Base-by-base conservation (phyloP, 2,329 filamentous ascomycete species). In the Colletotrichum lindemuthianum region DNA sequence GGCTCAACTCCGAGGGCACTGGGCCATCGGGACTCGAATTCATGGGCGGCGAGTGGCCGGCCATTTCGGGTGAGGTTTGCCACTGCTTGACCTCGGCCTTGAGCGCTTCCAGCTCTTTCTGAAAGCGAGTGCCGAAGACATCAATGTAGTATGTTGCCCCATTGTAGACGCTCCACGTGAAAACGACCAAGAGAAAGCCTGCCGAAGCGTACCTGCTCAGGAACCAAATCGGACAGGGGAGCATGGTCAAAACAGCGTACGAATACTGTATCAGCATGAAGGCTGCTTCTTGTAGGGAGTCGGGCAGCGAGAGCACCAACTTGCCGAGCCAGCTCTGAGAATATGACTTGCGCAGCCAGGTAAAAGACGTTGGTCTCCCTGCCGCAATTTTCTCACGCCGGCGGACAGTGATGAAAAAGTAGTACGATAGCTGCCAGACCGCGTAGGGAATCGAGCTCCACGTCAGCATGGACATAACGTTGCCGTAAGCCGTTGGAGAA, bases 61-160 rank as follows among this genome's bases (percentile, higher is more conserved):
- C 73, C 8, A 82, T 70, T 13, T 88, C 85, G 1, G 86, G 83
- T 37, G 79, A 84, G 66, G 81, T 84, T 76, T 97, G 93, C 92
- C 93, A 96, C 75, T 93, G 95, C 49, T 90, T 86, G 8, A 99
- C 93, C 73, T 99, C 96, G 59, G 88, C 88, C 78, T 91, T 94
- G 79, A 99, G 86, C 56, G 90, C 86, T 75, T 99, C 94, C 11
- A 99, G 84, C 77, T 99, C 96, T 74, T 95, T 97, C 81, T 99
- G 93, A 83, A 99, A 98, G 2, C 94, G 88, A 72, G 92, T 97
- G 58, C 96, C 96, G 75, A 98, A 99, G 2, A 98, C 92, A 72
- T 99, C 96, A 73, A 99, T 98, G 78, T 99, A 99, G 77, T 92
- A 99, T 0, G 94, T 98, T 15, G 96, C 93, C 37, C 96, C 96